A percentile compares a stretch with the other conserved stretches of the same genome.
phyloP scores from a whole-genome alignment of 1,139 yeast genomes.

The Lodderomyces theae region DNA sequence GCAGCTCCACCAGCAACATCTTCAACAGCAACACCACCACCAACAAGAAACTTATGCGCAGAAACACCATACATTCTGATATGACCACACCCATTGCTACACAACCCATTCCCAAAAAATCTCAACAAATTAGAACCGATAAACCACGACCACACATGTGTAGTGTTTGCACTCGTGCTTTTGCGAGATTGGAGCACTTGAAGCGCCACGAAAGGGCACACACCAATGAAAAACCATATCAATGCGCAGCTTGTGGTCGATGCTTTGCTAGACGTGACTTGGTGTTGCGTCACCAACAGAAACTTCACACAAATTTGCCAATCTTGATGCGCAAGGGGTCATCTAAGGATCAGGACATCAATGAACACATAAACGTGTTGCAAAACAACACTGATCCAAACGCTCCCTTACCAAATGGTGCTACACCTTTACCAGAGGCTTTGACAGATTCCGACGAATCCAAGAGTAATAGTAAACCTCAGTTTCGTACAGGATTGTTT shows the following conservation, averaged over 20 bases:
- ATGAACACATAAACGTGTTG: slow-evolving; percentile 44
- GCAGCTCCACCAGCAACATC: not conserved
- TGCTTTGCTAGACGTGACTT: slow-evolving; percentile 50
- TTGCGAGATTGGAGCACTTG: slow-evolving; percentile 91
- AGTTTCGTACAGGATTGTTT: slow-evolving; percentile 24
- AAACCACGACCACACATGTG: slow-evolving; percentile 93
- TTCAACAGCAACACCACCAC: not conserved
- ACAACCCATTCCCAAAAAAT: slow-evolving; percentile 84
- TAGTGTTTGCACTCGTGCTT: slow-evolving; percentile 90
- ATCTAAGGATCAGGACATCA: slow-evolving; percentile 19
- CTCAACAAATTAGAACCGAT: slow-evolving; percentile 78
- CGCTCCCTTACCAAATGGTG: slow-evolving; percentile 37
- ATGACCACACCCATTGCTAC: slow-evolving; percentile 3
- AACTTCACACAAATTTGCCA: slow-evolving; percentile 31
- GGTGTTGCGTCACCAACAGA: slow-evolving; percentile 48
- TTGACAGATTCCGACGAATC: not conserved
- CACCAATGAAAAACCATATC: slow-evolving; percentile 93
- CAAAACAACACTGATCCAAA: slow-evolving; percentile 44
- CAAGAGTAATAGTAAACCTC: slow-evolving; percentile 15
- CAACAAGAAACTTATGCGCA: not conserved
- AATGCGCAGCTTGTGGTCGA: slow-evolving; percentile 50
- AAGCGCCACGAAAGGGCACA: slow-evolving; percentile 94
- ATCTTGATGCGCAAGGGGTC: slow-evolving; percentile 22
- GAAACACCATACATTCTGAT: slow-evolving; percentile 2
- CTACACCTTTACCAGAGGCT: slow-evolving; percentile 5